These are phyloP conservation scores for Pestalotiopsis sp. DNA, from an alignment of 2,329 filamentous ascomycete genomes.

Conservation along the genomic window DNA sequence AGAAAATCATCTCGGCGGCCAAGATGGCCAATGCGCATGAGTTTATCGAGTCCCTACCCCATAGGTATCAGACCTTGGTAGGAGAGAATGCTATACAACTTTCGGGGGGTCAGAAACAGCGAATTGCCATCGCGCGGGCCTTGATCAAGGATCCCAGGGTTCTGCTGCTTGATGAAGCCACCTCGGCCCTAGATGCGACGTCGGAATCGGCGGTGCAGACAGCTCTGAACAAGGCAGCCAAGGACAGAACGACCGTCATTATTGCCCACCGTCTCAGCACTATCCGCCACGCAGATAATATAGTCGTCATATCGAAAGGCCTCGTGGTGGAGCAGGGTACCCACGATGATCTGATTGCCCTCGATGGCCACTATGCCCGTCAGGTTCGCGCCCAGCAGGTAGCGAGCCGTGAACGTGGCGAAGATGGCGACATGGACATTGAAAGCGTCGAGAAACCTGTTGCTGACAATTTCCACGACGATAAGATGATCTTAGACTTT, in stretches of 20 bases:
- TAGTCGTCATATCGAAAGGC: conserved; percentile 89
- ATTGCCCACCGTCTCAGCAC: conserved; percentile 87
- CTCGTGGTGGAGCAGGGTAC: conserved; percentile 79
- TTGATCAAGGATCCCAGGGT: conserved; percentile 79
- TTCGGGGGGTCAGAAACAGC: conserved; percentile 88
- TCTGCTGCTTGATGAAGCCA: conserved; percentile 78
- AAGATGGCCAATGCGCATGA: conserved; percentile 90
- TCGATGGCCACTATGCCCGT: conserved; percentile 70
- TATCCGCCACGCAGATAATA: conserved; percentile 88
- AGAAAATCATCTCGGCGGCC: conserved; percentile 75
- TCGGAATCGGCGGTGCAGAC: conserved; percentile 76
- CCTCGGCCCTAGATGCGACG: conserved; percentile 71
- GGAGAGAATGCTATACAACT: conserved; percentile 81
- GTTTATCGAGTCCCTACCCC: conserved; percentile 79
- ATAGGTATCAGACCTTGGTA: conserved; percentile 80
- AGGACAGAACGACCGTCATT: conserved; percentile 83
- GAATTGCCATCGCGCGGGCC: conserved; percentile 86
- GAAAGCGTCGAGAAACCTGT: background rate
- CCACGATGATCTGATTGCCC: conserved; percentile 68
- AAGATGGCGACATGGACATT: background rate
- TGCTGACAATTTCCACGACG: background rate
- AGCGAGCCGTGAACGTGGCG: background rate
- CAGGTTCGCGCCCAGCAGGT: conserved; percentile 49
- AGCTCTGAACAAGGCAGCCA: conserved; percentile 76
- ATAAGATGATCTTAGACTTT: background rate